Conservation (phyloP, 306 rosid genomes). For the Medicago lupulina region DNA sequence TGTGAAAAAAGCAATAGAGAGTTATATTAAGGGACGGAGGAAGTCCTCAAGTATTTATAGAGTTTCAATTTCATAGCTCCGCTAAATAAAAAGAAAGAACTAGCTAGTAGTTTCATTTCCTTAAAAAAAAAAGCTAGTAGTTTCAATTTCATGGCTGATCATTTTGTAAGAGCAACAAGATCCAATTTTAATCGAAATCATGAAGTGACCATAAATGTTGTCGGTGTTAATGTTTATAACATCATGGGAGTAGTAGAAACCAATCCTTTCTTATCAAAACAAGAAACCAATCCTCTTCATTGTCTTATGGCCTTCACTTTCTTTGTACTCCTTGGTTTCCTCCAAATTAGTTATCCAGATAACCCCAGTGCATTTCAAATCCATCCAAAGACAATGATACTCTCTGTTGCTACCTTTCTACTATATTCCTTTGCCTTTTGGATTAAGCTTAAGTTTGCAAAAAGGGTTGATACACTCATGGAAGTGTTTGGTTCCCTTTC, state of each 20-base stretch:
- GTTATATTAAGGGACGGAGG: too few species aligned
- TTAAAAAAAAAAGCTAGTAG: neutral
- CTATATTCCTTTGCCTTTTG: constrained; percentile 10
- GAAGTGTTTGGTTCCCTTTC: constrained; percentile 22
- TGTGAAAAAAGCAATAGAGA: too few species aligned
- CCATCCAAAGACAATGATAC: neutral
- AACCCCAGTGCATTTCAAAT: constrained; percentile 3
- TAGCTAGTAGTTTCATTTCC: too few species aligned
- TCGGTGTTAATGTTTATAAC: neutral
- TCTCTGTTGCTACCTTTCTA: constrained; percentile 17
- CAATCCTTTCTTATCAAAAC: neutral
- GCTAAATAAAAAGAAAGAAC: neutral
- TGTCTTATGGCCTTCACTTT: constrained; percentile 4
- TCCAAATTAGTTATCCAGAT: neutral
- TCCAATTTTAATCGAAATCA: neutral
- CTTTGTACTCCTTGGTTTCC: constrained; percentile 7
- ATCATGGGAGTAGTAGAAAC: neutral
- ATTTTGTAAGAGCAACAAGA: neutral
- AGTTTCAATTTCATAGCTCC: neutral
- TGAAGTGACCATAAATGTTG: neutral
- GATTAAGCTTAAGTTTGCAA: neutral
- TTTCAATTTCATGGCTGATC: constrained; percentile 8
- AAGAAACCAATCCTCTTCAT: neutral
- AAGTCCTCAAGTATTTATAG: neutral
- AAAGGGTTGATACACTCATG: neutral